A percentile compares a stretch with the other conserved stretches of the same genome.
Conservation (phyloP, 2,329 filamentous ascomycete genomes). For the Fusarium odoratissimum region DNA sequence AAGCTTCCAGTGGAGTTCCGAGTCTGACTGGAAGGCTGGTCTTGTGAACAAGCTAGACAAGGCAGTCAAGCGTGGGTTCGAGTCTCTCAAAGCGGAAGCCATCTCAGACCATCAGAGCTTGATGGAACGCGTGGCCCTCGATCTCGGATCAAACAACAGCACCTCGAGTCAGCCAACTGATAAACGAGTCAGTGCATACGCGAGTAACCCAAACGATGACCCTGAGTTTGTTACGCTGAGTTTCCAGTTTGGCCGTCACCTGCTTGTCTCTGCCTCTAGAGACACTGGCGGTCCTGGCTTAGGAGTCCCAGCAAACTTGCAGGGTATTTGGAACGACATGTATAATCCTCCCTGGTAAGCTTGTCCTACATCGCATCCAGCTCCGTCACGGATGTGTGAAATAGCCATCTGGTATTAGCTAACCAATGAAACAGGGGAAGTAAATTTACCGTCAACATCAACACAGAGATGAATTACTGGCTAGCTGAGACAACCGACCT, state of each 20-base stretch:
- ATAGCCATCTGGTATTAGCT: neutral
- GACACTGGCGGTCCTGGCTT: neutral
- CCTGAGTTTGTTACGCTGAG: neutral
- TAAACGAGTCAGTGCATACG: neutral
- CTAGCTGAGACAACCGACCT: neutral
- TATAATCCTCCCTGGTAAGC: neutral
- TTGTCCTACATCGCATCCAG: no score
- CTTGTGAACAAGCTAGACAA: neutral
- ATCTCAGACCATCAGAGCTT: neutral
- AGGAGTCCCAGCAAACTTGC: neutral
- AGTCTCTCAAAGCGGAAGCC: neutral
- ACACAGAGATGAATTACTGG: neutral
- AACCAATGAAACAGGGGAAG: neutral
- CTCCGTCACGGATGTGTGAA: no score
- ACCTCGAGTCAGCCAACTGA: neutral
- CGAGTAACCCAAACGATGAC: rapidly evolving
- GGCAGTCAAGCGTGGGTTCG: neutral
- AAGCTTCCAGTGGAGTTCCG: neutral
- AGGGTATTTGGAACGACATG: neutral
- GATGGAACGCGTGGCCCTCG: neutral
- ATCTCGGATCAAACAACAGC: neutral
- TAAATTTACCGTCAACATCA: neutral
- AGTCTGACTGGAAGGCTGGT: neutral
- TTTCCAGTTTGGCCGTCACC: neutral
- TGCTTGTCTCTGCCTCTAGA: neutral